phyloP scores from a whole-genome alignment of 2,329 filamentous ascomycete genomes.

The Talaromyces amestolkiae region DNA sequence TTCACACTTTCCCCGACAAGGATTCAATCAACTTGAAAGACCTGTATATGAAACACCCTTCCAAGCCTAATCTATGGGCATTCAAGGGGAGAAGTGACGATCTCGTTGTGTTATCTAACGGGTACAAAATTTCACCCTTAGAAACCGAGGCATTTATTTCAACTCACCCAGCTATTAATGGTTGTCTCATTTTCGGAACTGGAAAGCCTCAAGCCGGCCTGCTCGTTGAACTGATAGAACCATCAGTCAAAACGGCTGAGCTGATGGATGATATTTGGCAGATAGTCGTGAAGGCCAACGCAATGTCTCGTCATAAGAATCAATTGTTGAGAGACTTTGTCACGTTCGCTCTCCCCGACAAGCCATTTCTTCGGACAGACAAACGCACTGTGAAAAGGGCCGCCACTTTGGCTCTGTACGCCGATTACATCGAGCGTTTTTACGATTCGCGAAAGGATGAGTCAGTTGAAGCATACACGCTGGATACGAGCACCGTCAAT shows the following conservation, averaged over 20 bases:
- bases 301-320: constrained; percentile 13
- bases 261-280: constrained; percentile 9
- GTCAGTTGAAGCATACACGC: neutral
- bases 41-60: constrained; percentile 23
- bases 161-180: constrained; percentile 21
- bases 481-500: neutral
- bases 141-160: constrained; percentile 22
- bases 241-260: neutral
- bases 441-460: constrained; percentile 5
- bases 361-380: constrained; percentile 13
- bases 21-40: constrained; percentile 28
- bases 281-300: neutral
- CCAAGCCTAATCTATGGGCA: constrained; percentile 26
- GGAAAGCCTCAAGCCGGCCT: constrained; percentile 22
- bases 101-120: constrained; percentile 26
- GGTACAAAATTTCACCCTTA: constrained; percentile 24
- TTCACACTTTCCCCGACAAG: constrained; percentile 32
- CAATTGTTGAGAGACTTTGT: constrained; percentile 13
- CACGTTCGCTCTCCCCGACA: constrained; percentile 8
- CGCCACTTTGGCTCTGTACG: constrained; percentile 7
- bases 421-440: constrained; percentile 15
- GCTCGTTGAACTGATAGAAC: constrained; percentile 20
- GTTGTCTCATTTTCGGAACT: constrained; percentile 23
- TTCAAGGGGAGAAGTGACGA: constrained; percentile 27
- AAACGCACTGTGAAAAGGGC: constrained; percentile 12